Evolutionary conservation across 805 yeast genomes (phyloP), one percentile per base, ranked within the genome.

Genomic region (Candida boleticola): DNA sequence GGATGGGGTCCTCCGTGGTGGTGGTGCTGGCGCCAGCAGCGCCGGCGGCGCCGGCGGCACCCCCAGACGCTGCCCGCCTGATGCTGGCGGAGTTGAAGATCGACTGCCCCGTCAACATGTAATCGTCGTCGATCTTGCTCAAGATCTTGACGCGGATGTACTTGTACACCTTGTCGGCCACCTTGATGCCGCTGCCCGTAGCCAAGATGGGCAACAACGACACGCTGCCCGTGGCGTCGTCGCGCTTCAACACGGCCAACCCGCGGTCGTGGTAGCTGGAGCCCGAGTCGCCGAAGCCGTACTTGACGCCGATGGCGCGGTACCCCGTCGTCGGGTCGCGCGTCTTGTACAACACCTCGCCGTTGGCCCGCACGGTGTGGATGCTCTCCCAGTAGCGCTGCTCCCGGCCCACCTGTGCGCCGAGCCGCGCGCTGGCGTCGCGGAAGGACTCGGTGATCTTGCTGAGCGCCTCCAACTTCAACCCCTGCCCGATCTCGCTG

Each of bases 201-300:
- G 49, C 27, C n/a, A 39, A 16, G 2, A 66, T 45, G 1, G 74
- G 71, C 31, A 52, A 48, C 41, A 70, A 68, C 1, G 58, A 36
- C 11, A 68, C 53, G n/a, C 57, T 61, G 0, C 73, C 73, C 1
- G 60, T 52, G 3, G 36, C 37, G 5, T 7, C 11, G 16, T 54
- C 44, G 55, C 75, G 63, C 42, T 82, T 79, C 47, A 89, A 63
- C 0, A 85, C 60, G 0, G 95, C 97, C 33, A 83, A 63, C 2
- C 97, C 97, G 48, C 77, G 74, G 51, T 87, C 90, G 44, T 66
- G 68, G 53, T 79, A 88, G 17, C 71, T 77, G 1, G 96, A 86
- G 0, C 98, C 99, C 0, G 95, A 81, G 60, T 90, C 97, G 14
- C 85, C 90, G 64, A 79, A 92, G 0, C 98, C 98, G 56, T 85